These are phyloP conservation scores for Neonectria magnoliae DNA, from an alignment of 2,329 filamentous ascomycete species.

Conservation along the genomic window DNA sequence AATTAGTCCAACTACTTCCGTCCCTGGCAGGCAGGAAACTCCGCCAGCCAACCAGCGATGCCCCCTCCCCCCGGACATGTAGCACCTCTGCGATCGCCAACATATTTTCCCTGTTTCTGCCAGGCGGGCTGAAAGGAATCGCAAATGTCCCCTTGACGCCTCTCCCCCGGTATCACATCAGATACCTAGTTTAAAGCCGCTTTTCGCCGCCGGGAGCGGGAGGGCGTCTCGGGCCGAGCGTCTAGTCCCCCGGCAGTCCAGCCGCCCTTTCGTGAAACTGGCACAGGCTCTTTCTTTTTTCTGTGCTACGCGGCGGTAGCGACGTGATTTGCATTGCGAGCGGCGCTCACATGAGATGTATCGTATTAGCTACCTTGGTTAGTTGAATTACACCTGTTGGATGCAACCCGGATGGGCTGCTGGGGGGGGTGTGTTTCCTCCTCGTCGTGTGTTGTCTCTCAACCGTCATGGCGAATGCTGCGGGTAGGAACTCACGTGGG, in stretches of 20 bases:
- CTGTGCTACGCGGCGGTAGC: neutral
- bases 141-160: neutral
- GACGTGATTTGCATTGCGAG: neutral
- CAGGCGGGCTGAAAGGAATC: neutral
- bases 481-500: neutral
- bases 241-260: neutral
- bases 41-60: neutral
- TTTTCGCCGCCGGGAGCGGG: constrained; percentile 10
- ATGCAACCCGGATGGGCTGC: neutral
- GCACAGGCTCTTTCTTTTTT: neutral
- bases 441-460: neutral
- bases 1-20: no score
- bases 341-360: neutral
- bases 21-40: neutral
- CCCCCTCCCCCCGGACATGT: no score
- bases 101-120: neutral
- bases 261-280: neutral
- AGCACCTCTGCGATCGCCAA: neutral
- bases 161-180: neutral
- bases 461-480: neutral
- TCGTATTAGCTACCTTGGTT: neutral
- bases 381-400: neutral
- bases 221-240: constrained; percentile 24
- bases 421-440: neutral
- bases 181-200: neutral